Conservation (phyloP, 129 eudicot species). For the Lactuca saligna region DNA sequence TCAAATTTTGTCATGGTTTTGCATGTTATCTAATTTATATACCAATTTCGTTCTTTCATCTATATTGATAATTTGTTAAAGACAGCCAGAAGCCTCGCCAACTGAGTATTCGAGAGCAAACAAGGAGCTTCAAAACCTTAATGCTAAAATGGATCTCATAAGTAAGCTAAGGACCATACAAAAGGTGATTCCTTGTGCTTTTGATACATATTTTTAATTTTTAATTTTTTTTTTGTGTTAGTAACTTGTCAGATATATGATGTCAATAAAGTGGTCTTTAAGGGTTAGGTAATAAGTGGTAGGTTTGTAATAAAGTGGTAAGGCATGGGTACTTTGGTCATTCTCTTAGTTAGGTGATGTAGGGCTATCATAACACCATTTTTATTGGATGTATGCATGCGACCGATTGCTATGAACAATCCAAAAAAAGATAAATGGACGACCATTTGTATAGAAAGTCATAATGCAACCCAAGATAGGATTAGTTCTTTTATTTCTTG, state of each 20-base stretch:
- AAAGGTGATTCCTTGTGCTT: constrained; percentile 49
- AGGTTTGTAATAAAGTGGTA: no score
- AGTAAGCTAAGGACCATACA: constrained; percentile 66
- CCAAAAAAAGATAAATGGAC: no score
- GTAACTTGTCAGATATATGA: not conserved
- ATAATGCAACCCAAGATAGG: no score
- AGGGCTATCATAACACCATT: no score
- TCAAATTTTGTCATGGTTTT: not conserved
- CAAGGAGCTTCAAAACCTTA: constrained; percentile 79
- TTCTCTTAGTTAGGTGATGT: no score
- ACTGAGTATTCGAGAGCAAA: constrained; percentile 76
- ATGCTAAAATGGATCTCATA: constrained; percentile 56
- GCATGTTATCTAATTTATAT: constrained; percentile 13
- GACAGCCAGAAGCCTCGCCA: constrained; percentile 84
- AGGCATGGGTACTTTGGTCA: no score
- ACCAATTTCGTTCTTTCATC: constrained; percentile 15
- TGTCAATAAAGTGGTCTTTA: not conserved
- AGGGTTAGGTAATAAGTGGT: no score
- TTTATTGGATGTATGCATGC: no score
- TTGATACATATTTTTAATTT: not conserved
- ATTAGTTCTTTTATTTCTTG: no score
- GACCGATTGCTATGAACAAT: no score
- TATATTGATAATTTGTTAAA: constrained; percentile 34
- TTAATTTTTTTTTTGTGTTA: not conserved
- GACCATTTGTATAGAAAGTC: no score